phyloP scores from a whole-genome alignment of 345 rosid species.

The Gossypium longicalyx region DNA sequence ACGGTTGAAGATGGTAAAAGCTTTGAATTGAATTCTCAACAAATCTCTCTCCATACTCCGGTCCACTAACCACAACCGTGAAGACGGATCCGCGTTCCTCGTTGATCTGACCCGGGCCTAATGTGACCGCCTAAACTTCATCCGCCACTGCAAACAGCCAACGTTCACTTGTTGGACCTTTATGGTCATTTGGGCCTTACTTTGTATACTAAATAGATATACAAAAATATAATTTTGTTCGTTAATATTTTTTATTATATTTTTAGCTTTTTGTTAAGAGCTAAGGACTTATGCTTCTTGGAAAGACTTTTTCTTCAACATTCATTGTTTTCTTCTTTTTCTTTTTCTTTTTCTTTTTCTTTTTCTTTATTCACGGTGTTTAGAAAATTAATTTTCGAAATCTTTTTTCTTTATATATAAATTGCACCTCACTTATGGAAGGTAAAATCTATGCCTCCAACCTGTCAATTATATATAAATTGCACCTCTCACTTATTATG shows the following conservation, averaged over 20 bases:
- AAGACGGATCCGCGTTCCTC: not conserved
- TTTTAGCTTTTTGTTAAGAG: not conserved
- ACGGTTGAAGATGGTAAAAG: constrained; percentile 7
- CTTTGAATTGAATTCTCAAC: not conserved
- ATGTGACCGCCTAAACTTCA: not conserved
- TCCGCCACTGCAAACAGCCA: not conserved
- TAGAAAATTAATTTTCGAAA: no score
- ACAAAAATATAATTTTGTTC: not conserved
- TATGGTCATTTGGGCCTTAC: not conserved
- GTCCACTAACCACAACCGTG: not conserved
- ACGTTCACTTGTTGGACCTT: not conserved
- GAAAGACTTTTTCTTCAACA: not conserved
- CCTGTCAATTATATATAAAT: no score
- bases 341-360: no score
- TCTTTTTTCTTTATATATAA: no score
- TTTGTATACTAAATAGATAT: not conserved
- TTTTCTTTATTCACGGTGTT: no score
- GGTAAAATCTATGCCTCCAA: no score
- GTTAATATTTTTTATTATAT: not conserved
- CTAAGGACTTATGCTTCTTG: not conserved
- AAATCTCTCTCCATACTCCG: not conserved
- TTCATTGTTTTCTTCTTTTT: no score
- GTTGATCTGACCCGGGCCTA: constrained; percentile 7
- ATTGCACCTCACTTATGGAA: no score
- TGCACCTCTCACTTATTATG: no score